These are phyloP conservation scores for Quercus glauca DNA, from an alignment of 306 rosid species.

Conservation along the genomic window DNA sequence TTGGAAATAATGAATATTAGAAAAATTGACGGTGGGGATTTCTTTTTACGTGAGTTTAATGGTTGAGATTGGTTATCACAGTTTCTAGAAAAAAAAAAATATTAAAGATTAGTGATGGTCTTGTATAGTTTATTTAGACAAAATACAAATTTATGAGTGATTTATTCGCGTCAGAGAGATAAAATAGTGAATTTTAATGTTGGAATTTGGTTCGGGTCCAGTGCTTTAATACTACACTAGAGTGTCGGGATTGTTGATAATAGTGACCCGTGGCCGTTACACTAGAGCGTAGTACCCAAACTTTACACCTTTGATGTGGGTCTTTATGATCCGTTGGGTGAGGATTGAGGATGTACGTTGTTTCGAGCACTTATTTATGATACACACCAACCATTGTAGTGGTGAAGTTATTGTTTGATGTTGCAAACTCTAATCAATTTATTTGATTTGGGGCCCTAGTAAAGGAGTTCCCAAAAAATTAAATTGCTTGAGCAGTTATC, in stretches of 20 bases:
- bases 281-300: too few species aligned
- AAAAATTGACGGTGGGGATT: constrained; percentile 4
- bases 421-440: neutral
- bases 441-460: neutral
- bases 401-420: neutral
- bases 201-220: too few species aligned
- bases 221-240: too few species aligned
- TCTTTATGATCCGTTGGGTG: constrained; percentile 5
- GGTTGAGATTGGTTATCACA: constrained; percentile 15
- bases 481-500: too few species aligned
- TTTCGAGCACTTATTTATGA: constrained; percentile 31
- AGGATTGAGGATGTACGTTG: constrained; percentile 9
- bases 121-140: too few species aligned
- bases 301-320: too few species aligned
- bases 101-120: too few species aligned
- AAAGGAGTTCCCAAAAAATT: too few species aligned
- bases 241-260: neutral
- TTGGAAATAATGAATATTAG: constrained; percentile 3
- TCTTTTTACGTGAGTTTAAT: constrained; percentile 10
- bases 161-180: too few species aligned
- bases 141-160: too few species aligned
- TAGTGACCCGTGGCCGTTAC: too few species aligned
- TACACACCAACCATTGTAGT: constrained; percentile 40
- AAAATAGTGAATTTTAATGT: too few species aligned
- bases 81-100: neutral